phyloP scores from a whole-genome alignment of 306 rosid species.

The Senna tora region DNA sequence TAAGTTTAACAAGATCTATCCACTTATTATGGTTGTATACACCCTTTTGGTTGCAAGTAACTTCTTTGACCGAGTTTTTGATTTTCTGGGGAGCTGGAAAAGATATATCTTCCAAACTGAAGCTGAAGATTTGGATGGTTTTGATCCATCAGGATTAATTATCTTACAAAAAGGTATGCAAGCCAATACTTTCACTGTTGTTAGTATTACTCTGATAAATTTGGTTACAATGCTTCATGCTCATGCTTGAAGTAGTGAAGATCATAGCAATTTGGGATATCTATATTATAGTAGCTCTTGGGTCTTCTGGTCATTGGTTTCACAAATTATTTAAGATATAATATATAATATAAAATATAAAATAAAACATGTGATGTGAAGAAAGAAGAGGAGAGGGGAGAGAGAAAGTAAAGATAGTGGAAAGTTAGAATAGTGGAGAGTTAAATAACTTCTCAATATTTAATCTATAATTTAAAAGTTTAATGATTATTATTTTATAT shows the following conservation, averaged over 20 bases:
- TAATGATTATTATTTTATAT: too few relatives aligned
- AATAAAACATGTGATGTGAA: too few relatives aligned
- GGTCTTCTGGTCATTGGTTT: too few relatives aligned
- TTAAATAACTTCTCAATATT: too few relatives aligned
- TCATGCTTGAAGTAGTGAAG: conserved; percentile 26
- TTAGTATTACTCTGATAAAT: not conserved
- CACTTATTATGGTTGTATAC: conserved; percentile 95
- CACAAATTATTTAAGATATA: too few relatives aligned
- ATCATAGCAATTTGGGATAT: not conserved
- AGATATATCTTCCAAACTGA: conserved; percentile 78
- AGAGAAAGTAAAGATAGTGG: too few relatives aligned
- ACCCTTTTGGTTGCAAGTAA: conserved; percentile 93
- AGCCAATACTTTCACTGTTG: conserved; percentile 28
- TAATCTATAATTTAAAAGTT: too few relatives aligned
- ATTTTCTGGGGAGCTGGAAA: conserved; percentile 91
- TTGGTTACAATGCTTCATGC: conserved; percentile 14
- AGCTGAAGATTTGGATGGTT: conserved; percentile 90
- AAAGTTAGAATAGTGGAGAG: too few relatives aligned
- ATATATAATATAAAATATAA: too few relatives aligned
- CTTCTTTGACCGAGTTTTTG: conserved; percentile 78
- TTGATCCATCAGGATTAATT: conserved; percentile 88
- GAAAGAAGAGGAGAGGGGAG: too few relatives aligned
- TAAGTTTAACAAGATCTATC: conserved; percentile 82
- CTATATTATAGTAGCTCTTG: too few relatives aligned
- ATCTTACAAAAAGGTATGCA: conserved; percentile 85